phyloP scores from a whole-genome alignment of 352 stramenopile species.

The Globisporangium paddicum region DNA sequence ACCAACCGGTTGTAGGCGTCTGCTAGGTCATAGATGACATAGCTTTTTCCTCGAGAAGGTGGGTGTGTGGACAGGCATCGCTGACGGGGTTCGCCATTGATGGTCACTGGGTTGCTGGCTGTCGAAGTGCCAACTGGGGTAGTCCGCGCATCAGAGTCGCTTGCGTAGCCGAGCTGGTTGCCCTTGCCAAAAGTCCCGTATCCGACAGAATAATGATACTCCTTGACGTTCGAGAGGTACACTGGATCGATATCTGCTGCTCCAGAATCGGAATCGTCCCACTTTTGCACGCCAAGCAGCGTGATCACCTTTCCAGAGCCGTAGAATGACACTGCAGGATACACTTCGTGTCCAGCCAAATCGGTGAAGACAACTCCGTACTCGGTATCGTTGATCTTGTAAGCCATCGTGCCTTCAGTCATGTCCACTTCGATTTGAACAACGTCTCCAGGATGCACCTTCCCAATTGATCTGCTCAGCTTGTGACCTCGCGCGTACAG shows the following conservation, averaged over 20 bases:
- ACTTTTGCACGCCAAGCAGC: constrained; percentile 70
- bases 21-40: constrained; percentile 78
- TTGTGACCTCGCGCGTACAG: constrained; percentile 88
- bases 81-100: constrained; percentile 62
- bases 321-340: constrained; percentile 86
- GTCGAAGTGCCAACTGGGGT: constrained; percentile 12
- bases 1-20: constrained; percentile 51
- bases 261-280: constrained; percentile 48
- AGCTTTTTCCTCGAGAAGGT: constrained; percentile 59
- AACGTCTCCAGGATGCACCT: constrained; percentile 86
- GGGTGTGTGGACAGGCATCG: constrained; percentile 79
- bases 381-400: constrained; percentile 89
- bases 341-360: constrained; percentile 74
- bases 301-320: constrained; percentile 87
- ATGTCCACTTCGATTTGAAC: constrained; percentile 89
- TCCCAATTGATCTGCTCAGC: constrained; percentile 76
- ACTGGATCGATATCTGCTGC: constrained; percentile 38
- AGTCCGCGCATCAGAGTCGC: constrained; percentile 27
- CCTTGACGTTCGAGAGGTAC: constrained; percentile 71
- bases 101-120: constrained; percentile 33
- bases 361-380: constrained; percentile 86
- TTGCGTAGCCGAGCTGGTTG: constrained; percentile 69
- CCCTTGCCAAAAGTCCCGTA: constrained; percentile 79
- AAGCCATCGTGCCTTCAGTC: constrained; percentile 77
- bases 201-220: constrained; percentile 75